phyloP scores from a whole-genome alignment of 768 basidiomycete genomes.

The Chiua virens region DNA sequence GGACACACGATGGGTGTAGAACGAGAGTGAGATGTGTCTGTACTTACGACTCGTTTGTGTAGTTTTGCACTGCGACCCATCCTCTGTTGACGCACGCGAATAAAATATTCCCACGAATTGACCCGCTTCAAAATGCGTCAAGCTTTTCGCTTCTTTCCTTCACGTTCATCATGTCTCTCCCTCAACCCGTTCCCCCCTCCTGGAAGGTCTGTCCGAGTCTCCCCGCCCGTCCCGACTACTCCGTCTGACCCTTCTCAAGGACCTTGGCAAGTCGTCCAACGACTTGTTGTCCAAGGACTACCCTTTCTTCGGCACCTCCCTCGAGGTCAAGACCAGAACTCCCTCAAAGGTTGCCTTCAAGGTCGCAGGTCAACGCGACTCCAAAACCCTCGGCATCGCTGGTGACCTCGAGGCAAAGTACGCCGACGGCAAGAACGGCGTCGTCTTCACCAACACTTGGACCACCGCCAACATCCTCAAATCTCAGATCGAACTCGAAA shows the following conservation, averaged over 20 bases:
- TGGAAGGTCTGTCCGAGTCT: constrained; percentile 68
- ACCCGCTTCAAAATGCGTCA: constrained; percentile 18
- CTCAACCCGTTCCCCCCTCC: constrained; percentile 94
- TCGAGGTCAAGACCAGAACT: constrained; percentile 88
- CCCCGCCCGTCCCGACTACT: neutral
- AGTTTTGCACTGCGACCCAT: constrained; percentile 40
- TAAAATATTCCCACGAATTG: constrained; percentile 31
- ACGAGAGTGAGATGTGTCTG: neutral
- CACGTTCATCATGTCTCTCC: constrained; percentile 68
- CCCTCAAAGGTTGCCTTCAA: constrained; percentile 92
- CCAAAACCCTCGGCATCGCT: constrained; percentile 67
- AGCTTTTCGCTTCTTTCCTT: neutral
- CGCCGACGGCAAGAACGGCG: constrained; percentile 86
- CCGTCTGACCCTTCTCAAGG: constrained; percentile 43
- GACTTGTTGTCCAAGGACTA: constrained; percentile 95
- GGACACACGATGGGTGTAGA: neutral
- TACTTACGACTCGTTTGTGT: constrained; percentile 35
- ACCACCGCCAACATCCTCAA: constrained; percentile 92
- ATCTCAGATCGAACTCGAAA: constrained; percentile 91
- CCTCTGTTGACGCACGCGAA: neutral
- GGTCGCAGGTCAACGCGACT: constrained; percentile 80
- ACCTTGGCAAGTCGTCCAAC: constrained; percentile 95
- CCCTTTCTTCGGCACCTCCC: constrained; percentile 66
- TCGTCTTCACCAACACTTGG: constrained; percentile 95
- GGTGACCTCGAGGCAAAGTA: constrained; percentile 98